Evolutionary conservation across 2,329 filamentous ascomycete genomes (phyloP).

Genomic region (Beauveria varroae): DNA sequence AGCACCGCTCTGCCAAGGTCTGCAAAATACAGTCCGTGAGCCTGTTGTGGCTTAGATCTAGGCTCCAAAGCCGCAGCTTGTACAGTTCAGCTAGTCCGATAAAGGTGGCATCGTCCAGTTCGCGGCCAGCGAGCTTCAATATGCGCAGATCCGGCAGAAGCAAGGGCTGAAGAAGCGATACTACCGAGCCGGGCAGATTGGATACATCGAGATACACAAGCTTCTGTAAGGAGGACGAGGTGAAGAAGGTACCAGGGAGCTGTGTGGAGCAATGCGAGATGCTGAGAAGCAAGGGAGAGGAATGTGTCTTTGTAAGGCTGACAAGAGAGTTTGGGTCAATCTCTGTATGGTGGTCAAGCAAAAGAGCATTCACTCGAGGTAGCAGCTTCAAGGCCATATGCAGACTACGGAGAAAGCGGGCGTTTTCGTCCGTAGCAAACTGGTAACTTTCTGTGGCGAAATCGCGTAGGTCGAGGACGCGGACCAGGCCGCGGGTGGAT

Average conservation of each 20-base stretch:
- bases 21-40: slow-evolving; percentile 39
- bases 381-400: slow-evolving; percentile 31
- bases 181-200: slow-evolving; percentile 37
- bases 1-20: slow-evolving; percentile 22
- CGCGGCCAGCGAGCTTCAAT: slow-evolving; percentile 41
- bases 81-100: slow-evolving; percentile 26
- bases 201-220: slow-evolving; percentile 49
- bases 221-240: slow-evolving; percentile 25
- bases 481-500: slow-evolving; percentile 36
- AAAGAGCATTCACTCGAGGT: slow-evolving; percentile 36
- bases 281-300: slow-evolving; percentile 35
- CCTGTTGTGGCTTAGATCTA: slow-evolving; percentile 46
- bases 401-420: slow-evolving; percentile 28
- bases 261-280: slow-evolving; percentile 33
- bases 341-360: slow-evolving; percentile 40
- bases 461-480: slow-evolving; percentile 39
- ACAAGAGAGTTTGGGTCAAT: slow-evolving; percentile 34
- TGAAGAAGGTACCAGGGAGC: slow-evolving; percentile 34
- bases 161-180: slow-evolving; percentile 25
- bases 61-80: slow-evolving; percentile 43
- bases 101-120: slow-evolving; percentile 34
- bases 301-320: slow-evolving; percentile 12
- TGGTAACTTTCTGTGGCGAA: slow-evolving; percentile 33
- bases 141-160: slow-evolving; percentile 41
- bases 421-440: slow-evolving; percentile 32